These are phyloP conservation scores for Populus simonii DNA, from an alignment of 345 rosid species.

Conservation along the genomic window DNA sequence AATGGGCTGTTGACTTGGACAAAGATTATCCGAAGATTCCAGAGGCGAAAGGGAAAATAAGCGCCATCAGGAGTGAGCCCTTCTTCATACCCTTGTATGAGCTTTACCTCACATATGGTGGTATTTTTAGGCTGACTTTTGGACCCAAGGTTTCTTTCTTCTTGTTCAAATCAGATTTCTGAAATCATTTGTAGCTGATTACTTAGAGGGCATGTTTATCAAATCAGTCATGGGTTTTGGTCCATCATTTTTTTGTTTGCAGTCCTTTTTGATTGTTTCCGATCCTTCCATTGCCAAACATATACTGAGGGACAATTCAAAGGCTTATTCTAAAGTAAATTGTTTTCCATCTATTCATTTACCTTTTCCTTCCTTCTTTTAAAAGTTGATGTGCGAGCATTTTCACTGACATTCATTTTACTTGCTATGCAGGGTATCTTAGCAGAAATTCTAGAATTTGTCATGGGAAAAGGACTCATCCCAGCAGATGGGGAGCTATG, in stretches of 20 bases:
- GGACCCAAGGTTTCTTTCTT: slow-evolving; percentile 82
- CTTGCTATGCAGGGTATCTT: slow-evolving; percentile 66
- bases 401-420: slow-evolving; percentile 15
- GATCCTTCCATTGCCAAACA: slow-evolving; percentile 92
- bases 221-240: not conserved
- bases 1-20: slow-evolving; percentile 38
- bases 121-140: slow-evolving; percentile 81
- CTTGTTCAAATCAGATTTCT: not conserved
- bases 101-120: slow-evolving; percentile 91
- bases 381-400: not conserved
- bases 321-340: slow-evolving; percentile 81
- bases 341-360: not conserved
- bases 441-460: slow-evolving; percentile 93
- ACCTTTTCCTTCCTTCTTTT: not conserved
- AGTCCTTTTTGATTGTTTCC: slow-evolving; percentile 90
- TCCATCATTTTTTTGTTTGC: slow-evolving; percentile 27
- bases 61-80: slow-evolving; percentile 73
- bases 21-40: slow-evolving; percentile 67
- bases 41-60: slow-evolving; percentile 67
- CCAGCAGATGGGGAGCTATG: slow-evolving; percentile 97
- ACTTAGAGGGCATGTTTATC: not conserved
- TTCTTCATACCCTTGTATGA: slow-evolving; percentile 88
- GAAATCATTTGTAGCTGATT: not conserved
- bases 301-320: slow-evolving; percentile 77
- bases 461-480: slow-evolving; percentile 95